Base-by-base conservation (phyloP, 306 rosid species). In the Albizia julibrissin region DNA sequence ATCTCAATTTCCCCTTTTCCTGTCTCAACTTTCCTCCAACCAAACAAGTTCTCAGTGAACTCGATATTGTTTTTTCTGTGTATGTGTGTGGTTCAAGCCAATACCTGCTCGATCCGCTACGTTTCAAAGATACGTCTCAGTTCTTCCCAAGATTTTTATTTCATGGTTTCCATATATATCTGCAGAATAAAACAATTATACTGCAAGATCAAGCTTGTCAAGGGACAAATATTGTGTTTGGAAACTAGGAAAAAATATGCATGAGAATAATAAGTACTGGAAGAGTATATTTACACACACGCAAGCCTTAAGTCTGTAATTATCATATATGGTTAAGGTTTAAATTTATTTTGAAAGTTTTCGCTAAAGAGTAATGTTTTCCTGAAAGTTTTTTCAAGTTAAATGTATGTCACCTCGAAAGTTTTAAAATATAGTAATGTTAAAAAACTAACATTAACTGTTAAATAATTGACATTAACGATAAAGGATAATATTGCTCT, bases 331-430 rank as follows among this genome's bases (percentile, higher is more conserved):
- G 40, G 40, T 4, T 37, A 37, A 34, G 0, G 8, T 34, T 34
- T 34, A 34, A 34, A 34, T 34, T 34, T 34, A 8, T 1, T 0
- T 1, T 0, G 1, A 0, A 34, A 33, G 37, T 33, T 33, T 33
- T 33, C 4, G 0, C 4, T 33, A 0, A 33, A 0, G 6, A 33
- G 3, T 4, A 3, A 31, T 31, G 34, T 31, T 31, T 0, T 0
- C 3, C 4, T 31, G 4, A 0, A 31, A 4, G 1, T 34, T 34
- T 34, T 34, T 34, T 34, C 7, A 34, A 0, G 1, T 5, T 37
- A 8, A 37, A 37, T 37, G 1, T 37, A 37, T 37, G 1, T 37
- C 1, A 37, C 8, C 6, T 5, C 6, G 1, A 6, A 37, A 37
- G 8, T 34, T 34, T 34, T 0, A 34, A 34, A 5, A 34, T 0